These are phyloP conservation scores for Xylaria bambusicola DNA, from an alignment of 495 filamentous ascomycete species.

Conservation along the genomic window DNA sequence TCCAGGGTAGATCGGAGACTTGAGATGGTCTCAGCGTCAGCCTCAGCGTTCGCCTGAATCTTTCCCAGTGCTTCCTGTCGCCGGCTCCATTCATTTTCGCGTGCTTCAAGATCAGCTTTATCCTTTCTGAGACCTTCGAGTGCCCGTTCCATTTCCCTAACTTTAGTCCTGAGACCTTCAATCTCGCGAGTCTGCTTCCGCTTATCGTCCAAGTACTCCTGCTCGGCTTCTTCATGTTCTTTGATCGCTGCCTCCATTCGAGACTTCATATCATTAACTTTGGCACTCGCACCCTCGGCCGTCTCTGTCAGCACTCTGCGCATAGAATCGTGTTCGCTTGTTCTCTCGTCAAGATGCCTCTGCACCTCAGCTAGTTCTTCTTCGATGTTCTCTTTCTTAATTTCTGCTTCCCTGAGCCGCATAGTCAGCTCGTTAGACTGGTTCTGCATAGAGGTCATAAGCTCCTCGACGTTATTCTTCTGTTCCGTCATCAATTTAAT, in stretches of 20 bases:
- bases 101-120: constrained; percentile 64
- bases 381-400: constrained; percentile 82
- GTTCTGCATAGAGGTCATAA: constrained; percentile 90
- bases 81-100: constrained; percentile 65
- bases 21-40: constrained; percentile 75
- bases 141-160: constrained; percentile 79
- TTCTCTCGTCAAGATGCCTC: constrained; percentile 83
- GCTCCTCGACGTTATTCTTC: constrained; percentile 76
- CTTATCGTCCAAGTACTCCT: constrained; percentile 77
- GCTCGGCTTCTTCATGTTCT: constrained; percentile 89
- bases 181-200: constrained; percentile 77
- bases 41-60: constrained; percentile 62
- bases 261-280: constrained; percentile 84
- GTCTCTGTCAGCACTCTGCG: constrained; percentile 83
- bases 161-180: constrained; percentile 77
- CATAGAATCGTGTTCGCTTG: constrained; percentile 96
- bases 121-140: constrained; percentile 70
- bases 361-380: constrained; percentile 91
- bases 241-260: constrained; percentile 85
- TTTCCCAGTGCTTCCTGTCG: constrained; percentile 74
- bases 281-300: constrained; percentile 75
- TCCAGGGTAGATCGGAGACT: constrained; percentile 80
- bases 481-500: constrained; percentile 82
- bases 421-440: constrained; percentile 85
- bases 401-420: constrained; percentile 88